phyloP scores from a whole-genome alignment of 1,139 yeast genomes.

The Kodamaea sp. region DNA sequence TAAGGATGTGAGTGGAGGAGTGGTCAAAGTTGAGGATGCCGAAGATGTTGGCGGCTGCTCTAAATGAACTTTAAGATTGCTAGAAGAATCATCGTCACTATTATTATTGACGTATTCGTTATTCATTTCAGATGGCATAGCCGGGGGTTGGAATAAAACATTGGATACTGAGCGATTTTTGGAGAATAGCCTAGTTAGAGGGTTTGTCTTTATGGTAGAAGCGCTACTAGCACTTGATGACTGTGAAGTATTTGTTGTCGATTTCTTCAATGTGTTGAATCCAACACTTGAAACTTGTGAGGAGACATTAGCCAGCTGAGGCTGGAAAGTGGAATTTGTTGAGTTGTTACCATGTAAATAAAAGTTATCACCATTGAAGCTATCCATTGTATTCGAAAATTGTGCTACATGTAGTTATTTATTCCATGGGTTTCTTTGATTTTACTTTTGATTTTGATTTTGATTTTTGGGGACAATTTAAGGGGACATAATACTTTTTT shows the following conservation, averaged over 20 bases:
- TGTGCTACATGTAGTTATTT: neutral
- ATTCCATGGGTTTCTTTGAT: neutral
- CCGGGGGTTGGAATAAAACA: conserved; percentile 12
- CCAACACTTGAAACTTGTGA: conserved; percentile 41
- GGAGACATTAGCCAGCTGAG: conserved; percentile 10
- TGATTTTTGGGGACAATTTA: neutral
- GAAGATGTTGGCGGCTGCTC: conserved; percentile 7
- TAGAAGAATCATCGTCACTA: conserved; percentile 12
- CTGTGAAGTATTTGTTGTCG: conserved; percentile 31
- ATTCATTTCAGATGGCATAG: conserved; percentile 1
- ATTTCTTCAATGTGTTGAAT: conserved; percentile 37
- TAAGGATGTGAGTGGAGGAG: neutral
- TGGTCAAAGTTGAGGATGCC: neutral
- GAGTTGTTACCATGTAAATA: conserved; percentile 23
- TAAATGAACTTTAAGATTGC: conserved; percentile 6
- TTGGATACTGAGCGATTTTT: conserved; percentile 28
- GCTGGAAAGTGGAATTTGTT: conserved; percentile 17
- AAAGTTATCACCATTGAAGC: conserved; percentile 7
- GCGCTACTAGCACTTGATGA: conserved; percentile 21
- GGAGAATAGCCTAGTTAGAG: conserved; percentile 34
- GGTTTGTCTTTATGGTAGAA: conserved; percentile 23
- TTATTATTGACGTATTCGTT: conserved; percentile 6
- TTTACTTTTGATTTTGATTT: conserved; percentile 1
- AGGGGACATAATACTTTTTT: too few relatives aligned
- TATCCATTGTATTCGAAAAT: neutral